These are phyloP conservation scores for Phaffia tasmanica DNA, from an alignment of 768 basidiomycete species.

Conservation along the genomic window DNA sequence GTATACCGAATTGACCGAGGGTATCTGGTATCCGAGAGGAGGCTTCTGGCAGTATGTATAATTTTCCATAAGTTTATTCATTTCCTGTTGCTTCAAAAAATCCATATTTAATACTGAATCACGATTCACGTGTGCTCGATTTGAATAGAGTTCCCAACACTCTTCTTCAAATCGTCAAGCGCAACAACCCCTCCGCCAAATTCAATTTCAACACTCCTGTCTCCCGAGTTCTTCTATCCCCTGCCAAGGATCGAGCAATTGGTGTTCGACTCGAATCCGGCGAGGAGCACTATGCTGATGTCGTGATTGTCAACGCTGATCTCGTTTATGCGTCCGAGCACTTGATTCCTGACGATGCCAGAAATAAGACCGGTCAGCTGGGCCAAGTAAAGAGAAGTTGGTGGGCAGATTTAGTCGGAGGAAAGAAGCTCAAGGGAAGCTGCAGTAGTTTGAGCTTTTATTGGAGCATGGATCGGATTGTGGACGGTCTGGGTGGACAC, in stretches of 20 bases:
- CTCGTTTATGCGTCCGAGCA: slow-evolving; percentile 41
- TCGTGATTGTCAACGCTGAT: slow-evolving; percentile 43
- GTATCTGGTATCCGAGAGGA: slow-evolving; percentile 36
- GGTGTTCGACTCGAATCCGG: slow-evolving; percentile 37
- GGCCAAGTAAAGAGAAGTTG: slow-evolving; percentile 6
- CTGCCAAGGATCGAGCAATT: slow-evolving; percentile 31
- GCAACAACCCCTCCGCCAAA: slow-evolving; percentile 36
- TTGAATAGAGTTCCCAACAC: slow-evolving; percentile 4
- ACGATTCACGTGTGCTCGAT: not conserved
- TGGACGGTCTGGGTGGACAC: slow-evolving; percentile 38
- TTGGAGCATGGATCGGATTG: slow-evolving; percentile 40
- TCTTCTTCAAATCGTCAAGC: slow-evolving; percentile 30
- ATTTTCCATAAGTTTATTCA: slow-evolving; percentile 30
- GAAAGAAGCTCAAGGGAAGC: slow-evolving; percentile 8
- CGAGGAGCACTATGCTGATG: slow-evolving; percentile 34
- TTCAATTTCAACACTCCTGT: slow-evolving; percentile 39
- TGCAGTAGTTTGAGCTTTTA: slow-evolving; percentile 43
- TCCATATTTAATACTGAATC: no score
- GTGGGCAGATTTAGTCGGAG: not conserved
- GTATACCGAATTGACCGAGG: slow-evolving; percentile 42
- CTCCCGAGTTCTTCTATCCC: slow-evolving; percentile 34
- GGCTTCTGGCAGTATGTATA: slow-evolving; percentile 27
- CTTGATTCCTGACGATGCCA: slow-evolving; percentile 31
- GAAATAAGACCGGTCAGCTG: slow-evolving; percentile 10
- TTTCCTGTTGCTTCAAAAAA: not conserved